A percentile compares a stretch with the other conserved stretches of the same genome.
These are phyloP conservation scores for Hsuehochloa calcarea DNA, from an alignment of 176 grass and related monocot genomes.

Conservation along the genomic window DNA sequence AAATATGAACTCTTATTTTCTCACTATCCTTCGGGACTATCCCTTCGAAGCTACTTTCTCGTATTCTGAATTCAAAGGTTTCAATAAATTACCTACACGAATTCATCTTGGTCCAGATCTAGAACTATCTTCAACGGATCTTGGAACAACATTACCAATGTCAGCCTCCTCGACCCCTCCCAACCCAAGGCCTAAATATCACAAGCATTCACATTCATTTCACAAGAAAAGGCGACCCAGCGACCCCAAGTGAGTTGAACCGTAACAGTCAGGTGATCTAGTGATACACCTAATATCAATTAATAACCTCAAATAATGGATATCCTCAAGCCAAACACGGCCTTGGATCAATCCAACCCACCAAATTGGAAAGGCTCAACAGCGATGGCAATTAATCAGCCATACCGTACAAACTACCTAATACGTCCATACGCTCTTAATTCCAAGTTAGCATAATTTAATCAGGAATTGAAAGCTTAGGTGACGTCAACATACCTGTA, in stretches of 20 bases:
- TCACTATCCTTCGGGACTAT: no score
- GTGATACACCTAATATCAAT: conserved; percentile 19
- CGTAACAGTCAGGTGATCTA: background rate
- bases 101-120: background rate
- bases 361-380: conserved; percentile 30
- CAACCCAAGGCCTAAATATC: background rate
- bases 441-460: background rate
- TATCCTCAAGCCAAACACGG: background rate
- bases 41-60: background rate
- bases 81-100: background rate
- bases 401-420: conserved; percentile 22
- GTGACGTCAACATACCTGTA: background rate
- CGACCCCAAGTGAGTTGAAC: background rate
- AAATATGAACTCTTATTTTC: no score
- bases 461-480: conserved; percentile 11
- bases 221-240: background rate
- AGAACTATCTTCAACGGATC: background rate
- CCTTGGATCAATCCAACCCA: conserved; percentile 12
- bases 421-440: conserved; percentile 20
- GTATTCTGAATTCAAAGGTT: background rate
- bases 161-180: background rate
- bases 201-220: background rate
- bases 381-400: conserved; percentile 25
- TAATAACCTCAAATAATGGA: conserved; percentile 17
- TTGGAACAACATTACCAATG: background rate